These are phyloP conservation scores for Calocybe gangraenosa DNA, from an alignment of 768 basidiomycete genomes.

Conservation along the genomic window DNA sequence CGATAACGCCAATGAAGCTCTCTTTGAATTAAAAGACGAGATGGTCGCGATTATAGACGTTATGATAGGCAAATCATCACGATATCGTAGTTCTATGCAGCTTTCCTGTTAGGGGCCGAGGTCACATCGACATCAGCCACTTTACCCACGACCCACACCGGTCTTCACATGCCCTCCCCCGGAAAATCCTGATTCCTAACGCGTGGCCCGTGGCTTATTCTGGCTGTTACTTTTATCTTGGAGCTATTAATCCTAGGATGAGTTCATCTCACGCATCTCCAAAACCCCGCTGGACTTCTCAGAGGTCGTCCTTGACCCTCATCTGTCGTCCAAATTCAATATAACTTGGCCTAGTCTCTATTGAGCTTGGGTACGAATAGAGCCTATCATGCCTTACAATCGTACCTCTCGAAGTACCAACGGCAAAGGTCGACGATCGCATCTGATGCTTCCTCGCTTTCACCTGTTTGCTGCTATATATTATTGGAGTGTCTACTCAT, in stretches of 20 bases:
- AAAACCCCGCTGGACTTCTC: not conserved
- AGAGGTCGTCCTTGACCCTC: not conserved
- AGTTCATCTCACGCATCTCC: conserved; percentile 3
- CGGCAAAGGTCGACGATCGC: not conserved
- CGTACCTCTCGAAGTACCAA: too few species aligned
- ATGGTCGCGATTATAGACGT: too few species aligned
- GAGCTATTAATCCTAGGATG: conserved; percentile 4
- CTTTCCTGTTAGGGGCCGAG: too few species aligned
- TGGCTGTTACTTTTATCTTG: not conserved
- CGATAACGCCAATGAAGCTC: too few species aligned
- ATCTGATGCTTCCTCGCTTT: not conserved
- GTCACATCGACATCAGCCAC: too few species aligned
- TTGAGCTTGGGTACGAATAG: not conserved
- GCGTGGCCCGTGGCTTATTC: conserved; percentile 19
- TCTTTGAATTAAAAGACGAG: too few species aligned
- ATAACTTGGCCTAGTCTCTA: not conserved
- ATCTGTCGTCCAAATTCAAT: not conserved
- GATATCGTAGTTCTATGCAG: too few species aligned
- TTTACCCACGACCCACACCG: not conserved
- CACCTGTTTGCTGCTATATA: conserved; percentile 6
- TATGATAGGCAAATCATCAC: too few species aligned
- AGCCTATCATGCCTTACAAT: not conserved
- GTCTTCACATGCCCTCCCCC: conserved; percentile 26
- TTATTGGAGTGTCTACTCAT: conserved; percentile 12
- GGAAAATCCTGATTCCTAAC: conserved; percentile 21